Evolutionary conservation across 108 stramenopile genomes (phyloP), one percentile per base, ranked within the genome.

Genomic region (Skeletonema costatum): DNA sequence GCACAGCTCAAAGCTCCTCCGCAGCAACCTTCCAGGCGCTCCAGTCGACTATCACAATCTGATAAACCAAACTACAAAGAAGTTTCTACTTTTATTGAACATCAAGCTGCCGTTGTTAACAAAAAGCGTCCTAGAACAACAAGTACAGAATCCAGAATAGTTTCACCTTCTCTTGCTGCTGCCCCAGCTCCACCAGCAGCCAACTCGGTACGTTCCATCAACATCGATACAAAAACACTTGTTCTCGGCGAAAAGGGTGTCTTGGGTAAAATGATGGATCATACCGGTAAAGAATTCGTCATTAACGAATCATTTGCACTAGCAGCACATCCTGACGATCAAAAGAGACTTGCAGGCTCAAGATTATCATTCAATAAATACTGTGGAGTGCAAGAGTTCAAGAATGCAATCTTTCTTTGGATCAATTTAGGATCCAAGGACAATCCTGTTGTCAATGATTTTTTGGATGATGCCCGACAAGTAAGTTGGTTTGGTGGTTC

Each of bases 401-500:
- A 79, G 36, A 86, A 89, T 73, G 77, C 72, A 21, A 42, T 88
- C 29, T 91, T 90, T 82, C 77, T 92, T 10, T 92, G 89, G 88
- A 86, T 92, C 19, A 93, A 93, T 65, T 44, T 93, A 25, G 76
- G 77, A 58, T 82, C 75, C 2, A 60, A 65, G 32, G 68, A 81
- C 48, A 65, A 48, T 32, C 69, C 80, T 36, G 46, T 74, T 0
- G 64, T 58, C 10, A 93, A 93, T 80, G 89, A 90, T 9, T 95
- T 95, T 70, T 46, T 82, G 7, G 32, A 83, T 31, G 75, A 87
- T 16, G 89, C 85, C 0, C 38, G 70, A 13, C 68, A 80, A 38
- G 80, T 95, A 13, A 88, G 88, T 11, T 95, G 94, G 94, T 95
- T 80, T 73, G 94, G 94, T 14, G 94, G 94, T 17, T 80, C 78